Percentiles rank a stretch among this genome's conserved stretches.
Evolutionary conservation across 352 stramenopile genomes (phyloP).

Genomic region (Globisporangium mamillatum): DNA sequence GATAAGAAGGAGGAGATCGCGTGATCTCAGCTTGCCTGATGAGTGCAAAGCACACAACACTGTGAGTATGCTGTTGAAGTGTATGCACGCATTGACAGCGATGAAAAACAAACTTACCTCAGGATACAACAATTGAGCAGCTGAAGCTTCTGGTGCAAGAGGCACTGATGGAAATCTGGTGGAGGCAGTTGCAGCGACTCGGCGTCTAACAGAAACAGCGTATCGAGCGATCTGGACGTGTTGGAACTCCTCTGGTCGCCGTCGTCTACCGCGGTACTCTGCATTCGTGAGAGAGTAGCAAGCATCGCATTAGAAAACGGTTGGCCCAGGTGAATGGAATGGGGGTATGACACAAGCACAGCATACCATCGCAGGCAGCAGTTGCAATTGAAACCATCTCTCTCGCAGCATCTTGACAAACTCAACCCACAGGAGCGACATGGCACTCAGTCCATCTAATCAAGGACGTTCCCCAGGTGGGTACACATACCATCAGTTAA

Average conservation of each 20-base stretch:
- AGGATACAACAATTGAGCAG: conserved; percentile 80
- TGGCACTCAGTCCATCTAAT: conserved; percentile 66
- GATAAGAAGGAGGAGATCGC: background rate
- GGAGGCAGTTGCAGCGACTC: conserved; percentile 44
- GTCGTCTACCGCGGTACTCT: conserved; percentile 36
- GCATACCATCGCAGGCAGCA: conserved; percentile 73
- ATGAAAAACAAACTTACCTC: conserved; percentile 22
- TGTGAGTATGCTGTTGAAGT: background rate
- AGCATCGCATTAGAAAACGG: background rate
- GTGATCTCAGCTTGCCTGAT: conserved; percentile 29
- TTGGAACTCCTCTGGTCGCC: conserved; percentile 24
- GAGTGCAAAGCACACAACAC: conserved; percentile 2
- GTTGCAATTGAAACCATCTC: conserved; percentile 56
- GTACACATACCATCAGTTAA: background rate
- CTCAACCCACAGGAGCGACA: conserved; percentile 80
- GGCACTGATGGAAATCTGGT: conserved; percentile 69
- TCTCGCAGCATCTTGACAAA: conserved; percentile 78
- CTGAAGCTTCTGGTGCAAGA: conserved; percentile 81
- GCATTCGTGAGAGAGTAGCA: background rate
- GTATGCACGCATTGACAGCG: background rate
- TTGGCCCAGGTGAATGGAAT: background rate
- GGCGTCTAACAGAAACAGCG: conserved; percentile 53
- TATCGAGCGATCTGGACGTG: conserved; percentile 38
- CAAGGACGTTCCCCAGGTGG: background rate
- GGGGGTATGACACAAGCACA: background rate